Evolutionary conservation across 768 basidiomycete genomes (phyloP).

Genomic region (Pulveroboletus sp.): DNA sequence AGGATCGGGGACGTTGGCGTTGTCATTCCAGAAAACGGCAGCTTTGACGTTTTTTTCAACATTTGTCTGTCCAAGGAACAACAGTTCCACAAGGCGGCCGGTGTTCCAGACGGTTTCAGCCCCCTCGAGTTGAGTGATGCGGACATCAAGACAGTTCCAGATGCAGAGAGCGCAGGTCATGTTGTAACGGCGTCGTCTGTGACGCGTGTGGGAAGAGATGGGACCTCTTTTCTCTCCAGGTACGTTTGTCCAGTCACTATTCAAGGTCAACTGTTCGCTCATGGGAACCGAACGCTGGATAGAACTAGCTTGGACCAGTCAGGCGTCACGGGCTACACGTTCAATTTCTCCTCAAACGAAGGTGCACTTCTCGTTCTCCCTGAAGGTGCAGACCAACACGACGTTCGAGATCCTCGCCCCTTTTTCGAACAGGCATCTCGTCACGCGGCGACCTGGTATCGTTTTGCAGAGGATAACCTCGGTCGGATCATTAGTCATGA

Average conservation of each 20-base stretch:
- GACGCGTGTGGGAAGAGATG: slow-evolving; percentile 2
- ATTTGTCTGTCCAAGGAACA: slow-evolving; percentile 35
- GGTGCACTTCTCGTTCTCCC: slow-evolving; percentile 35
- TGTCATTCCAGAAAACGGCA: slow-evolving; percentile 31
- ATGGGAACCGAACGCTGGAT: neutral
- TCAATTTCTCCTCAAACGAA: slow-evolving; percentile 21
- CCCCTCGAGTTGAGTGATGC: slow-evolving; percentile 20
- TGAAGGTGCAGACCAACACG: slow-evolving; percentile 28
- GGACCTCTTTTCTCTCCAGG: neutral
- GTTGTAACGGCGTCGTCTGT: slow-evolving; percentile 13
- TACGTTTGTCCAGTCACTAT: neutral
- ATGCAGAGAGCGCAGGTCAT: slow-evolving; percentile 11
- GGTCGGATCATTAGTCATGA: slow-evolving; percentile 30
- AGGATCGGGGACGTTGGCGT: slow-evolving; percentile 40
- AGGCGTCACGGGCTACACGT: slow-evolving; percentile 2
- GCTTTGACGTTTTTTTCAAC: slow-evolving; percentile 40
- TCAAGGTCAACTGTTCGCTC: neutral
- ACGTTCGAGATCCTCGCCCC: slow-evolving; percentile 21
- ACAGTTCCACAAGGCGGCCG: slow-evolving; percentile 4
- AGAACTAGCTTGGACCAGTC: slow-evolving; percentile 5
- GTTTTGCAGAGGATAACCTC: slow-evolving; percentile 24
- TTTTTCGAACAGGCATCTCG: slow-evolving; percentile 27
- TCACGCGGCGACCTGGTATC: slow-evolving; percentile 32
- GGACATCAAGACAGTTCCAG: slow-evolving; percentile 13
- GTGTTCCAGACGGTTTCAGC: slow-evolving; percentile 30